Evolutionary conservation across 345 rosid genomes (phyloP), one percentile per base, ranked within the genome.

Genomic region (Sonneratia alba): DNA sequence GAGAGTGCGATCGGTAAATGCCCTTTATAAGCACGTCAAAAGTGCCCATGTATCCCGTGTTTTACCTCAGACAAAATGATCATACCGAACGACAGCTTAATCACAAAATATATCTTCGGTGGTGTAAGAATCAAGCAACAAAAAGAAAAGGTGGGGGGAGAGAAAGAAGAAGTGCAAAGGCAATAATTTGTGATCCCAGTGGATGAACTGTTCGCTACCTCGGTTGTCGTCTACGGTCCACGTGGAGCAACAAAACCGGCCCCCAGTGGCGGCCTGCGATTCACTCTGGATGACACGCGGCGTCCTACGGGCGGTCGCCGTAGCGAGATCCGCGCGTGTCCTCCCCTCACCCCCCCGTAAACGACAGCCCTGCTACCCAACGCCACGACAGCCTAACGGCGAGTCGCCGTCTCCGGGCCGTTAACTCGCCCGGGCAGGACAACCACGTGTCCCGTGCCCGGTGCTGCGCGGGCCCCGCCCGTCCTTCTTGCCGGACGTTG

Each of bases 311-410:
- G 66, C 40, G 42, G 80, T 77, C 76, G 14, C 71, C 77, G 53
- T 78, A 80, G 40, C 66, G 16, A 82, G 85, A 85, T 82, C 83
- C 71, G 75, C 74, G 80, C 75, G 72, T 81, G 83, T 79, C 78
- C 70, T 77, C 40, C 56, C 24, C 51, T 18, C 11, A 6, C 70
- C 56, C 2, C 27, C 45, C 69, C 62, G 73, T 51, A 21, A 36
- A 78, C 61, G 77, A 79, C 67, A 67, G 6, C 59, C 55, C 68
- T 80, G 84, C 80, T 71, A 81, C 84, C 82, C 72, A 81, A 77
- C 76, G 75, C 77, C 84, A 77, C 75, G 83, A 81, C 88, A 82
- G 72, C 34, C 51, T 77, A 80, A 78, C 82, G 77, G 71, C 78
- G 59, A 49, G 67, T 70, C 79, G 76, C 80, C 51, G 75, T 70